Percentiles rank a stretch among this genome's conserved stretches.
Conservation (phyloP, 208 protist genomes). For the Trypanosoma rangeli region DNA sequence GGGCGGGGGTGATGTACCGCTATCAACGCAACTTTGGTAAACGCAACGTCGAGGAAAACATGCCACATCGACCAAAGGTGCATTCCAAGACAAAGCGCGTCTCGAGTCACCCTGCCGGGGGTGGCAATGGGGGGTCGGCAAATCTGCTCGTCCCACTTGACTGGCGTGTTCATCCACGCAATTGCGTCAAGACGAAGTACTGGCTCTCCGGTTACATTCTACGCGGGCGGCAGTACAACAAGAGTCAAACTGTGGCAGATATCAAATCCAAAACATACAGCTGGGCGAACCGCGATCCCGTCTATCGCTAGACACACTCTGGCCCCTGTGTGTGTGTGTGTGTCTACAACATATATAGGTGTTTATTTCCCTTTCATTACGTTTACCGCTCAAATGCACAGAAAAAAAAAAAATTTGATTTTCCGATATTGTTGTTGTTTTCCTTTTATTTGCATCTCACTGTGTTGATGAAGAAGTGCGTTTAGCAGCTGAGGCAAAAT, state of each 20-base stretch:
- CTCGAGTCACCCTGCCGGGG: slow-evolving; percentile 84
- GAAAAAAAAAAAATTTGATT: neutral
- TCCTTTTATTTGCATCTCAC: too few species aligned
- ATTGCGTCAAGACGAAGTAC: slow-evolving; percentile 90
- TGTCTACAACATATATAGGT: neutral
- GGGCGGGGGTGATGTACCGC: slow-evolving; percentile 90
- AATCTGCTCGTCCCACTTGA: slow-evolving; percentile 91
- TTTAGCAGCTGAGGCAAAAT: too few species aligned
- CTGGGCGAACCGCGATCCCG: slow-evolving; percentile 88
- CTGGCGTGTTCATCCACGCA: slow-evolving; percentile 87
- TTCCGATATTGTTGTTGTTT: too few species aligned
- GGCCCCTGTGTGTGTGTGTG: slow-evolving; percentile 7
- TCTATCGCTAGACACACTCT: slow-evolving; percentile 66
- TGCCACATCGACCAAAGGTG: slow-evolving; percentile 81
- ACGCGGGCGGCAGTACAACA: slow-evolving; percentile 86
- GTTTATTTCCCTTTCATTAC: slow-evolving; percentile 18
- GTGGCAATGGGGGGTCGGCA: slow-evolving; percentile 82
- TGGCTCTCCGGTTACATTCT: slow-evolving; percentile 93
- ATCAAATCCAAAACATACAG: slow-evolving; percentile 91
- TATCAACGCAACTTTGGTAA: slow-evolving; percentile 79
- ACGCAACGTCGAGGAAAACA: slow-evolving; percentile 75
- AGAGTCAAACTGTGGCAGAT: slow-evolving; percentile 81
- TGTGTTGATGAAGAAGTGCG: too few species aligned
- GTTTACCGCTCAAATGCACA: neutral
- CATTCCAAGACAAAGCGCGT: slow-evolving; percentile 89